These are phyloP conservation scores for Lactuca saligna DNA, from an alignment of 129 eudicot genomes.

Conservation along the genomic window DNA sequence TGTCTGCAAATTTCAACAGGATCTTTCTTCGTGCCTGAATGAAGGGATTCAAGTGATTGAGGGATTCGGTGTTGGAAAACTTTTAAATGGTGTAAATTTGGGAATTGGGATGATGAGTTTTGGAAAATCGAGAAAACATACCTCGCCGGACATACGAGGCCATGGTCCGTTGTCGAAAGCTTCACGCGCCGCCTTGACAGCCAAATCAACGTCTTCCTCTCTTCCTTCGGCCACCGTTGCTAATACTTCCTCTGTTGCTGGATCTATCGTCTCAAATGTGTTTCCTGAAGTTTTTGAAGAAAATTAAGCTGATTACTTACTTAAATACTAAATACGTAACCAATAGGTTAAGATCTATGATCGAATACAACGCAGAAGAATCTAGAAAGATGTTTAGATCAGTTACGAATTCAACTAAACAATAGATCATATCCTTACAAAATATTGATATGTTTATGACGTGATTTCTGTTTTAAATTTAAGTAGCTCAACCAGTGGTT, in stretches of 20 bases:
- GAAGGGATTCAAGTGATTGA: background rate
- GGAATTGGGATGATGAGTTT: background rate
- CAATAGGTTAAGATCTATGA: too few species aligned
- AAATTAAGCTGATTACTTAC: too few species aligned
- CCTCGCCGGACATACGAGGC: conserved; percentile 86
- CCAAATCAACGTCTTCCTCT: conserved; percentile 77
- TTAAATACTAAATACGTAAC: too few species aligned
- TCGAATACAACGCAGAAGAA: too few species aligned
- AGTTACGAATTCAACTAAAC: too few species aligned
- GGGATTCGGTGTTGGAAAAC: background rate
- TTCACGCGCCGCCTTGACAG: conserved; percentile 87
- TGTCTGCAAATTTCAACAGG: conserved; percentile 67
- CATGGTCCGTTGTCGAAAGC: conserved; percentile 93
- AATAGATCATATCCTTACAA: too few species aligned
- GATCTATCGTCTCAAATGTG: conserved; percentile 71
- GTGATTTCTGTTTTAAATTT: too few species aligned
- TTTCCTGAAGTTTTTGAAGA: conserved; percentile 38
- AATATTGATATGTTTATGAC: too few species aligned
- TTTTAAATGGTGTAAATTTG: background rate
- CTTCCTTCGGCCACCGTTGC: conserved; percentile 66
- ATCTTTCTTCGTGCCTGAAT: conserved; percentile 63
- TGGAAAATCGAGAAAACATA: conserved; percentile 19
- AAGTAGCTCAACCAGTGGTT: too few species aligned
- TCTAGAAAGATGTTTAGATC: too few species aligned
- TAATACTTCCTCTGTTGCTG: conserved; percentile 66